Evolutionary conservation across 2,329 filamentous ascomycete species (phyloP).

Genomic region (Pseudogymnoascus sp.): DNA sequence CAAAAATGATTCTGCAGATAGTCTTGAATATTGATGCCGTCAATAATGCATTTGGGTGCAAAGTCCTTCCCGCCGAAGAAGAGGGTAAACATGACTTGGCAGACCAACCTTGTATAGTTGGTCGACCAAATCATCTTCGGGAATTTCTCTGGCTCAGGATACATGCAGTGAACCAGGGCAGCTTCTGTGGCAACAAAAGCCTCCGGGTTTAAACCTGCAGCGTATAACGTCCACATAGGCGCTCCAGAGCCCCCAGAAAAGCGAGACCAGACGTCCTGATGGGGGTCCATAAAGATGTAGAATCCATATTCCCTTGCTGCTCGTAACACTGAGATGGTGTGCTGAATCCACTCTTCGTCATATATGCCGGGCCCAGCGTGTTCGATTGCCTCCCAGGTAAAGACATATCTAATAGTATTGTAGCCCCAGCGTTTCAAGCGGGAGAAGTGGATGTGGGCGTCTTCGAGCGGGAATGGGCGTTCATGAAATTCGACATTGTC

Average conservation of each 20-base stretch:
- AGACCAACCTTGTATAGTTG: conserved; percentile 84
- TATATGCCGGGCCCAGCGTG: conserved; percentile 84
- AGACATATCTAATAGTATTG: conserved; percentile 93
- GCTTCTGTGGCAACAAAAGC: conserved; percentile 83
- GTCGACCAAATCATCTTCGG: conserved; percentile 99
- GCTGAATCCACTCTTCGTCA: conserved; percentile 87
- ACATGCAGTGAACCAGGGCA: conserved; percentile 91
- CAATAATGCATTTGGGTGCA: conserved; percentile 90
- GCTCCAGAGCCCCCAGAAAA: conserved; percentile 92
- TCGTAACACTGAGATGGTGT: conserved; percentile 79
- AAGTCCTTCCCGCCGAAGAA: conserved; percentile 91
- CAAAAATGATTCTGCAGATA: conserved; percentile 86
- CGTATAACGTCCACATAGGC: conserved; percentile 96
- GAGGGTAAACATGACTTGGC: conserved; percentile 85
- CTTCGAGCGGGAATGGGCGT: conserved; percentile 74
- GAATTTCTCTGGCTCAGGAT: conserved; percentile 74
- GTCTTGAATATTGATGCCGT: conserved; percentile 93
- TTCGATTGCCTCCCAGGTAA: conserved; percentile 99
- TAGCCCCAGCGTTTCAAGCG: conserved; percentile 84
- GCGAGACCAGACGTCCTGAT: conserved; percentile 97
- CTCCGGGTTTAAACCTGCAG: conserved; percentile 81
- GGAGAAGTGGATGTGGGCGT: conserved; percentile 81
- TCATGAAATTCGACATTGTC: conserved; percentile 86
- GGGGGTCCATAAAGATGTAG: conserved; percentile 96
- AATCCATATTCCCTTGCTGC: conserved; percentile 87